These are phyloP conservation scores for Cornus kousa DNA, from an alignment of 148 eudicot species.

Conservation along the genomic window DNA sequence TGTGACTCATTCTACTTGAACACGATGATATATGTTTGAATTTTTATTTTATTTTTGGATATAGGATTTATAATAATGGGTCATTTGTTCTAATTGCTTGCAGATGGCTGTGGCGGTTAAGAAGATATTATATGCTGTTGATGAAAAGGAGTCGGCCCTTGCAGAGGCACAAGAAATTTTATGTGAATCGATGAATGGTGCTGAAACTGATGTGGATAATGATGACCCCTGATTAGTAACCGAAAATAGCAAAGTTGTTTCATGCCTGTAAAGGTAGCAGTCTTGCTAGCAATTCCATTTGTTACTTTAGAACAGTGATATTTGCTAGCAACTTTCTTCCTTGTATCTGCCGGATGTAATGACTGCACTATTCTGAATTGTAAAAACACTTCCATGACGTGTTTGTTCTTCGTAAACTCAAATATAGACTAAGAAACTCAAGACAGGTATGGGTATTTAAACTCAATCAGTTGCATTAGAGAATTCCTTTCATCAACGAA, in stretches of 20 bases:
- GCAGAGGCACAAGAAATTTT: constrained; percentile 65
- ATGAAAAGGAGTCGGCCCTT: constrained; percentile 61
- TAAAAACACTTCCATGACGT: no score
- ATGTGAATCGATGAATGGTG: constrained; percentile 22
- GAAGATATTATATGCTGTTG: constrained; percentile 81
- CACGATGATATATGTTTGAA: not conserved
- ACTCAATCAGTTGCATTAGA: no score
- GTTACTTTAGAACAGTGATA: not conserved
- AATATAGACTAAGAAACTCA: no score
- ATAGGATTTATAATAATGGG: not conserved
- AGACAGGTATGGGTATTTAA: no score
- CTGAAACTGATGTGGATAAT: constrained; percentile 23
- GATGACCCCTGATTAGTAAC: constrained; percentile 1
- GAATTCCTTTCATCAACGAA: no score
- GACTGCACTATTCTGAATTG: not conserved
- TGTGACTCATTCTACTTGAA: not conserved
- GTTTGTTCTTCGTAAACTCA: no score
- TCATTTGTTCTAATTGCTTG: constrained; percentile 3
- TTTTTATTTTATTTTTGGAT: not conserved
- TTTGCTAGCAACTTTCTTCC: not conserved
- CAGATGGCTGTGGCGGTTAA: constrained; percentile 76
- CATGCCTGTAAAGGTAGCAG: not conserved
- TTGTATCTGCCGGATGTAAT: not conserved
- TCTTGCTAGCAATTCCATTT: constrained; percentile 3
- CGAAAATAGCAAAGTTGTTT: not conserved